Evolutionary conservation across 148 eudicot species (phyloP).

Genomic region (Rhododendron williamsianum): DNA sequence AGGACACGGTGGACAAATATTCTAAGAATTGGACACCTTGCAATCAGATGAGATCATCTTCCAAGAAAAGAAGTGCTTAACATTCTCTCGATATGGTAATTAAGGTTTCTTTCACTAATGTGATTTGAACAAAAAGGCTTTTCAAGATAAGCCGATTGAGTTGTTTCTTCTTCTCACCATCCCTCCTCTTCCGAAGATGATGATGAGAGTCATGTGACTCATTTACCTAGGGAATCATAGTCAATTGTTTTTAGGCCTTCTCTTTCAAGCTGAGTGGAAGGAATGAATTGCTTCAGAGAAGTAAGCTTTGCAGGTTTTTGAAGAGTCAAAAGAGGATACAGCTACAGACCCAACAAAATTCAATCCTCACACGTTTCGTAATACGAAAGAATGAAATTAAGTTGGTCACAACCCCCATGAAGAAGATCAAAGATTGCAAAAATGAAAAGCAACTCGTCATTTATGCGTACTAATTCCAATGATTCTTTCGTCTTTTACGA

Average conservation of each 20-base stretch:
- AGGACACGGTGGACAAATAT: neutral
- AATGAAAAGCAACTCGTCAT: neutral
- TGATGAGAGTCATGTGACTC: neutral
- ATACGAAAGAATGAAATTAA: neutral
- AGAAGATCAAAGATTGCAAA: conserved; percentile 1
- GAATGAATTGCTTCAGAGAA: neutral
- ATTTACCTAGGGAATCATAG: neutral
- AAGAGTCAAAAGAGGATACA: neutral
- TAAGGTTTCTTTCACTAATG: neutral
- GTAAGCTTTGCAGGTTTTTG: neutral
- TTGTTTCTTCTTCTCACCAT: no score
- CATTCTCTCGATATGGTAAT: neutral
- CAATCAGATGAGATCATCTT: neutral
- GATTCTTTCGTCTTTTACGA: neutral
- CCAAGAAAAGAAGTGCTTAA: neutral
- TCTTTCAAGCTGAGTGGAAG: neutral
- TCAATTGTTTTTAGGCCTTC: neutral
- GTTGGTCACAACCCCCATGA: neutral
- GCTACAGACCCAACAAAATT: neutral
- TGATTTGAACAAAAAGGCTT: no score
- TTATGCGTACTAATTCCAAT: neutral
- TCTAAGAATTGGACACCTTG: neutral
- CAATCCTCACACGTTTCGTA: neutral
- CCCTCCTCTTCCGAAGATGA: neutral
- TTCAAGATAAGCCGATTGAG: no score